Percentiles rank a stretch among this genome's conserved stretches.
These are phyloP conservation scores for Starmerella powellii DNA, from an alignment of 805 yeast species.

Conservation along the genomic window DNA sequence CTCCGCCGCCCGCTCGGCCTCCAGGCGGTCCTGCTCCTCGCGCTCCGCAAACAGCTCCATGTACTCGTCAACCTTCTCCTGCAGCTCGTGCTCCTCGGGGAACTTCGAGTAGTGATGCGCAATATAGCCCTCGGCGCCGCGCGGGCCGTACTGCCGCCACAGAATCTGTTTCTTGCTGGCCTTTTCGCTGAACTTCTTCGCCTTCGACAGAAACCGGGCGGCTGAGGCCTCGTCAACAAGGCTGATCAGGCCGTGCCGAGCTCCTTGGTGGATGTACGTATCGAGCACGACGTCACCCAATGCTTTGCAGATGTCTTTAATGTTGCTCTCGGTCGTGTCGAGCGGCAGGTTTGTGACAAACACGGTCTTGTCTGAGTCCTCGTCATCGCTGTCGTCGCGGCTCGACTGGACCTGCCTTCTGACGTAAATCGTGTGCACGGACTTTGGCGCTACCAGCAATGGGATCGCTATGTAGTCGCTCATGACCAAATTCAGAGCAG, in stretches of 20 bases:
- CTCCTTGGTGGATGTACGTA: conserved; percentile 26
- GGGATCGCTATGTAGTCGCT: conserved; percentile 20
- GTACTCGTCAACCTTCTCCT: conserved; percentile 45
- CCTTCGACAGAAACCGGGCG: conserved; percentile 49
- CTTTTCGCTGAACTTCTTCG: conserved; percentile 38
- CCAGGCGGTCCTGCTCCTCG: conserved; percentile 41
- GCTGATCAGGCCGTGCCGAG: conserved; percentile 48
- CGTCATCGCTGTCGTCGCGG: conserved; percentile 27
- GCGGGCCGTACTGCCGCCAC: conserved; percentile 34
- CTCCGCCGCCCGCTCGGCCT: conserved; percentile 28
- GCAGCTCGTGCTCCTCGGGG: conserved; percentile 40
- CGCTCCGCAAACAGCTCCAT: conserved; percentile 56
- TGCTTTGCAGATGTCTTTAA: conserved; percentile 45
- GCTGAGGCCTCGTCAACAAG: conserved; percentile 62
- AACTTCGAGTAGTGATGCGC: conserved; percentile 28
- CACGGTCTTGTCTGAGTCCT: conserved; percentile 37
- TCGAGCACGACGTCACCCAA: conserved; percentile 37
- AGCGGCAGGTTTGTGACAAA: conserved; percentile 70
- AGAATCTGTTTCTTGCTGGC: conserved; percentile 15
- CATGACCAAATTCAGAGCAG: too few species aligned
- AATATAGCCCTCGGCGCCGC: conserved; percentile 31
- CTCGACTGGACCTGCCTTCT: conserved; percentile 17
- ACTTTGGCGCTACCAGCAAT: conserved; percentile 13
- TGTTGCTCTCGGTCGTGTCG: conserved; percentile 38
- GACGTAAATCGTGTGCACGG: conserved; percentile 21